Evolutionary conservation across 805 yeast genomes (phyloP).

Genomic region (Starmerella bacillaris): DNA sequence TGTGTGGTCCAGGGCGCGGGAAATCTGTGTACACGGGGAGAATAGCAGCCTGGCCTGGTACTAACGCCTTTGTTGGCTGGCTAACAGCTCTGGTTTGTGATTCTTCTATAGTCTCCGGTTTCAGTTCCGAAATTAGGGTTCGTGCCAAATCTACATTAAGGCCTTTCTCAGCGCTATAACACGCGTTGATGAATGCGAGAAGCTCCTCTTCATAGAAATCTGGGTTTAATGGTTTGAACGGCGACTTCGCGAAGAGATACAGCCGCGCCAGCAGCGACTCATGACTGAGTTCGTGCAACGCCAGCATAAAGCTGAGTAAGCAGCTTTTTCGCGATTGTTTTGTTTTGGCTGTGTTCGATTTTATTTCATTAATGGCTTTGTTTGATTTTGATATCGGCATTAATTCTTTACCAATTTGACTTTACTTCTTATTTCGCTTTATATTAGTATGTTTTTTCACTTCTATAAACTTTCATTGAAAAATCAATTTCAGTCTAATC

Average conservation of each 20-base stretch:
- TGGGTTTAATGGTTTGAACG: constrained; percentile 1
- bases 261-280: constrained; percentile 10
- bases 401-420: too few relatives aligned
- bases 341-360: too few relatives aligned
- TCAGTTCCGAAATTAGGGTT: constrained; percentile 5
- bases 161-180: constrained; percentile 4
- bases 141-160: constrained; percentile 1
- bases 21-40: background rate
- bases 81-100: background rate
- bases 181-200: constrained; percentile 4
- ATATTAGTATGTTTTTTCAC: too few relatives aligned
- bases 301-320: too few relatives aligned
- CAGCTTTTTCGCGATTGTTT: too few relatives aligned
- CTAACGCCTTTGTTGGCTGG: background rate
- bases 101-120: constrained; percentile 4
- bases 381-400: too few relatives aligned
- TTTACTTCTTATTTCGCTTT: too few relatives aligned
- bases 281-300: too few relatives aligned
- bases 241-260: constrained; percentile 8
- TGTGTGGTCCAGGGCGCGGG: constrained; percentile 15
- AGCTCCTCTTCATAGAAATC: constrained; percentile 6
- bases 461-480: too few relatives aligned
- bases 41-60: background rate
- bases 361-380: too few relatives aligned
- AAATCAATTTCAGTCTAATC: too few relatives aligned